These are phyloP conservation scores for Salvia sclarea DNA, from an alignment of 305 asterid species.

Conservation along the genomic window DNA sequence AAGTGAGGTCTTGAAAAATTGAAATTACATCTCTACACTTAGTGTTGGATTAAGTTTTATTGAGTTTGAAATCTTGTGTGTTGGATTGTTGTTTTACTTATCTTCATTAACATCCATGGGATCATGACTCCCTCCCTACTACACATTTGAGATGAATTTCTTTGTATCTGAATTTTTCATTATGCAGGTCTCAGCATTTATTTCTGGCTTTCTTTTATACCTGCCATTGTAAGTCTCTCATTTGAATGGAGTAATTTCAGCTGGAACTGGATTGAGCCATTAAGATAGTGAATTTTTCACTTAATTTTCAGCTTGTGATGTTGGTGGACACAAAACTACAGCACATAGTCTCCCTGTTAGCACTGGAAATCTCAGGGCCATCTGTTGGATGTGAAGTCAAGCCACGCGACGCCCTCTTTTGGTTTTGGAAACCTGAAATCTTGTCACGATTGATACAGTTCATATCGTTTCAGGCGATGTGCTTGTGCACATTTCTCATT, in stretches of 20 bases:
- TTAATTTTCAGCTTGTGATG: conserved; percentile 75
- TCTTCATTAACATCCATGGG: conserved; percentile 87
- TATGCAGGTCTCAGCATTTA: conserved; percentile 79
- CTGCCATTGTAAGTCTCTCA: conserved; percentile 67
- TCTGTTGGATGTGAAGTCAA: conserved; percentile 59
- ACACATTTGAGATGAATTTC: too few relatives aligned
- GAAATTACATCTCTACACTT: too few relatives aligned
- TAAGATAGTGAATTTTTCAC: conserved; percentile 15
- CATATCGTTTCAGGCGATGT: conserved; percentile 69
- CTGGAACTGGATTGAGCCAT: not conserved
- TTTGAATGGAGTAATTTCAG: not conserved
- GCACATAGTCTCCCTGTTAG: conserved; percentile 81
- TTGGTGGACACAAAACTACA: conserved; percentile 91
- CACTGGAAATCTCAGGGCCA: conserved; percentile 76
- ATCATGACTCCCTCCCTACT: too few relatives aligned
- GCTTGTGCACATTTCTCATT: not conserved
- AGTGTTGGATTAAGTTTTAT: too few relatives aligned
- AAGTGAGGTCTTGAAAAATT: too few relatives aligned
- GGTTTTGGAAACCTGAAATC: conserved; percentile 92
- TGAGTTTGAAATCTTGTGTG: too few relatives aligned
- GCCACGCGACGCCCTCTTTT: conserved; percentile 87
- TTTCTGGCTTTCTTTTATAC: conserved; percentile 91
- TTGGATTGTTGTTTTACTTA: too few relatives aligned
- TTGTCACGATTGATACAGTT: conserved; percentile 80
- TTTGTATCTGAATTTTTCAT: not conserved